Conservation (phyloP, 2,329 filamentous ascomycete genomes). For the Byssochlamys sp. region DNA sequence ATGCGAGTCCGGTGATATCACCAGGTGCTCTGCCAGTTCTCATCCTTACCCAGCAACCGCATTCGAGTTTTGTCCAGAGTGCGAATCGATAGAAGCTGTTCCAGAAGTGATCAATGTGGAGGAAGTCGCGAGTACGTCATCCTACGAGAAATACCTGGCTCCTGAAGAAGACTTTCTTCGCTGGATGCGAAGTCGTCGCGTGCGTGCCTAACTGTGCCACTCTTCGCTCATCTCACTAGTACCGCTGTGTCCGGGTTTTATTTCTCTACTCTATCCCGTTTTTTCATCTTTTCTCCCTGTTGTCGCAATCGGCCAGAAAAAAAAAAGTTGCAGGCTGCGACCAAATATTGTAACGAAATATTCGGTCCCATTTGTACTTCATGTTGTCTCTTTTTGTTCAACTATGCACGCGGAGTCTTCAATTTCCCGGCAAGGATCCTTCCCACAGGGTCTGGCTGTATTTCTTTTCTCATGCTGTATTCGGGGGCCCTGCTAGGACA, state of each 20-base stretch:
- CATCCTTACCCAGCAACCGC: constrained; percentile 10
- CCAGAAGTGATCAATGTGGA: background rate
- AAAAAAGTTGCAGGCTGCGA: too few relatives aligned
- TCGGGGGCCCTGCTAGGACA: too few relatives aligned
- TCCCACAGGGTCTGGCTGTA: background rate
- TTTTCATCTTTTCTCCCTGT: too few relatives aligned
- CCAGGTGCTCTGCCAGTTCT: constrained; percentile 3
- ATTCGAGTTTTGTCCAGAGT: constrained; percentile 12
- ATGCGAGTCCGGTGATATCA: constrained; percentile 4
- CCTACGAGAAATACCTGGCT: background rate
- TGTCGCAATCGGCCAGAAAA: too few relatives aligned
- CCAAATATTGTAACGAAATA: constrained; percentile 27
- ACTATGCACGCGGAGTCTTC: too few relatives aligned
- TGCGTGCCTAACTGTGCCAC: background rate
- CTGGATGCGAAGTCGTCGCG: background rate
- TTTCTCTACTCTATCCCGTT: too few relatives aligned
- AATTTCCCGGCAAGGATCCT: too few relatives aligned
- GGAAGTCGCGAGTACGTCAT: background rate
- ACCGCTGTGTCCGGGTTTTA: too few relatives aligned
- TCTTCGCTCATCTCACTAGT: too few relatives aligned
- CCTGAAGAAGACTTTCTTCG: background rate
- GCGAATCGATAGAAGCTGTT: constrained; percentile 5
- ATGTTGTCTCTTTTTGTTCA: background rate
- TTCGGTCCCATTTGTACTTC: background rate
- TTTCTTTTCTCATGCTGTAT: background rate